Percentiles rank a stretch among this genome's conserved stretches.
These are phyloP conservation scores for Kazachstania sp. DNA, from an alignment of 1,139 yeast genomes.

Conservation along the genomic window DNA sequence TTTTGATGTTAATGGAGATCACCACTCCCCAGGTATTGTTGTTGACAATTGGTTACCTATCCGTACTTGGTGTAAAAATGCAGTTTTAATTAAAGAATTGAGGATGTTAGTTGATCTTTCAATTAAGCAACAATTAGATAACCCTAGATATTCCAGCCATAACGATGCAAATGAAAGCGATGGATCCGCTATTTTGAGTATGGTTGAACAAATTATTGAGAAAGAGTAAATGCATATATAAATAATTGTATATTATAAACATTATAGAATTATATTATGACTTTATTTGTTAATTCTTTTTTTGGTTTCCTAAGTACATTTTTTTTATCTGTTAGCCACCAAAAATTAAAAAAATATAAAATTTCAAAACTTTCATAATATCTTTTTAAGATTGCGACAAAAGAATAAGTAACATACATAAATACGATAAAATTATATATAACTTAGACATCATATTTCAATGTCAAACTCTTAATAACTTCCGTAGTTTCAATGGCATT, in stretches of 20 bases:
- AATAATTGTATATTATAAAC: not conserved
- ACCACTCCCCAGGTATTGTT: constrained; percentile 54
- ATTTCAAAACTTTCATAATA: not conserved
- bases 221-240: constrained; percentile 10
- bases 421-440: not conserved
- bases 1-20: constrained; percentile 50
- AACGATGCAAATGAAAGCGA: not conserved
- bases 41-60: constrained; percentile 77
- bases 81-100: constrained; percentile 68
- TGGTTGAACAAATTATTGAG: constrained; percentile 32
- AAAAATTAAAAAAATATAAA: no score
- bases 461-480: constrained; percentile 52
- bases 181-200: constrained; percentile 3
- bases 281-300: no score
- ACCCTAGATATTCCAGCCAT: constrained; percentile 27
- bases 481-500: constrained; percentile 61
- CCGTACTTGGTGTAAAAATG: constrained; percentile 90
- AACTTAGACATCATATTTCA: constrained; percentile 27
- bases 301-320: no score
- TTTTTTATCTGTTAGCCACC: no score
- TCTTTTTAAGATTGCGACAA: no score
- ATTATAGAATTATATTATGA: no score
- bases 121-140: constrained; percentile 49
- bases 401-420: not conserved
- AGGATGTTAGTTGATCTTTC: constrained; percentile 58